A percentile compares a stretch with the other conserved stretches of the same genome.
These are phyloP conservation scores for Phytophthora constricta DNA, from an alignment of 352 stramenopile species.

Conservation along the genomic window DNA sequence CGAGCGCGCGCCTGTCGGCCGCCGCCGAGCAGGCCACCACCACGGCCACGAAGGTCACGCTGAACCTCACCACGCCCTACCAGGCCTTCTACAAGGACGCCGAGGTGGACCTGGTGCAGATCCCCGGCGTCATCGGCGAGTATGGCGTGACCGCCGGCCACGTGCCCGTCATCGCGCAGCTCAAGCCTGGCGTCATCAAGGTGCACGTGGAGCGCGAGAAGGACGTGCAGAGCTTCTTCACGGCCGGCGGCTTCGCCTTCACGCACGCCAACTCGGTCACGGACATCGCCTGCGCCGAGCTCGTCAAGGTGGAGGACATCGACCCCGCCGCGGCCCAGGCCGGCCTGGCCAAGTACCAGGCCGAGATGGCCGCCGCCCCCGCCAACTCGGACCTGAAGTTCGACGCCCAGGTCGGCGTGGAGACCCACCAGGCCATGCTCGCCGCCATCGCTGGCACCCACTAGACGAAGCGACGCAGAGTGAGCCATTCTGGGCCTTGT, in stretches of 20 bases:
- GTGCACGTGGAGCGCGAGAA: conserved; percentile 86
- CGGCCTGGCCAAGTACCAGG: conserved; percentile 93
- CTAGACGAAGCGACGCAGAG: conserved; percentile 31
- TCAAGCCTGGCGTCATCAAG: conserved; percentile 96
- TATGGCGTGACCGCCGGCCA: conserved; percentile 98
- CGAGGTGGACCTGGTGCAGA: conserved; percentile 92
- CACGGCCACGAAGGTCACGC: conserved; percentile 81
- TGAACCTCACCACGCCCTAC: conserved; percentile 87
- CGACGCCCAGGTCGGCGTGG: conserved; percentile 96
- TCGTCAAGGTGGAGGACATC: conserved; percentile 97
- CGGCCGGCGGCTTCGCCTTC: conserved; percentile 96
- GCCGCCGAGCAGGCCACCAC: conserved; percentile 53
- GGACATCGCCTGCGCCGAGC: conserved; percentile 97
- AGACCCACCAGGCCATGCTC: conserved; percentile 94
- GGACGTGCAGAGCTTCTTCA: conserved; percentile 97
- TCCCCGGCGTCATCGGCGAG: conserved; percentile 95
- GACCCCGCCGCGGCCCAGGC: conserved; percentile 89
- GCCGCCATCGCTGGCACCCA: conserved; percentile 76
- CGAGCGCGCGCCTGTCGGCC: conserved; percentile 58
- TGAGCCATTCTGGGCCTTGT: too few relatives aligned
- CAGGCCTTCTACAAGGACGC: conserved; percentile 84
- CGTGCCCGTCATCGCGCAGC: conserved; percentile 96
- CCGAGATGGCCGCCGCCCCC: conserved; percentile 74
- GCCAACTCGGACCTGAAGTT: conserved; percentile 91
- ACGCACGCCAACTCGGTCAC: conserved; percentile 96